Evolutionary conservation across 768 basidiomycete species (phyloP).

Genomic region (Boletus vinaceobasis): DNA sequence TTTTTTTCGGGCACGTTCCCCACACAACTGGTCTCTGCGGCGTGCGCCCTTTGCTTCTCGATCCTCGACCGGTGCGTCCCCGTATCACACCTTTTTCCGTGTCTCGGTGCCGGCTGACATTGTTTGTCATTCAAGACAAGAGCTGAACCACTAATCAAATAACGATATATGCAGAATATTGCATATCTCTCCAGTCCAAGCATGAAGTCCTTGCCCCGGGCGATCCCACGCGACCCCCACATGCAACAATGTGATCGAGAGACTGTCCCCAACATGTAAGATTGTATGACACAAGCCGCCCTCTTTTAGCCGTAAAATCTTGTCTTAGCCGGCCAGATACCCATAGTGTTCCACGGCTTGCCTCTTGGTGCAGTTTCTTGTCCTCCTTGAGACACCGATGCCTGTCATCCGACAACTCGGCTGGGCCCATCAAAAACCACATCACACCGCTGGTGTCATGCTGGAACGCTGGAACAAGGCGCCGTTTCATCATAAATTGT

Average conservation of each 20-base stretch:
- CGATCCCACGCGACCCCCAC: background rate
- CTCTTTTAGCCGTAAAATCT: background rate
- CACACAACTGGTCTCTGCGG: background rate
- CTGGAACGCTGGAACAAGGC: background rate
- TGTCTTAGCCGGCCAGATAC: background rate
- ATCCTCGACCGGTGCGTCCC: background rate
- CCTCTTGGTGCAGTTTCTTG: background rate
- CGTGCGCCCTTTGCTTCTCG: background rate
- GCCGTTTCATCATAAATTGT: slow-evolving; percentile 1
- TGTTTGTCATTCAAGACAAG: background rate
- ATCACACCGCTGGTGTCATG: slow-evolving; percentile 8
- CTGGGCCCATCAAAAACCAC: background rate
- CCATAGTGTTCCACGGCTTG: background rate
- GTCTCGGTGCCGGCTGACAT: background rate
- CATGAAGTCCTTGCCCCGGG: background rate
- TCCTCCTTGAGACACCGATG: background rate
- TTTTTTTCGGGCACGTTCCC: too few species aligned
- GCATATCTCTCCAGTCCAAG: background rate
- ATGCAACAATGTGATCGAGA: background rate
- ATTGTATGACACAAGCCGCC: background rate
- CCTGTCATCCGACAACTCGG: slow-evolving; percentile 5
- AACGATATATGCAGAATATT: background rate
- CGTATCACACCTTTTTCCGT: background rate
- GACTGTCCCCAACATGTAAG: background rate
- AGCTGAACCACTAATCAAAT: background rate